Base-by-base conservation (phyloP, 164 flowering plant species). In the Stephania japonica region DNA sequence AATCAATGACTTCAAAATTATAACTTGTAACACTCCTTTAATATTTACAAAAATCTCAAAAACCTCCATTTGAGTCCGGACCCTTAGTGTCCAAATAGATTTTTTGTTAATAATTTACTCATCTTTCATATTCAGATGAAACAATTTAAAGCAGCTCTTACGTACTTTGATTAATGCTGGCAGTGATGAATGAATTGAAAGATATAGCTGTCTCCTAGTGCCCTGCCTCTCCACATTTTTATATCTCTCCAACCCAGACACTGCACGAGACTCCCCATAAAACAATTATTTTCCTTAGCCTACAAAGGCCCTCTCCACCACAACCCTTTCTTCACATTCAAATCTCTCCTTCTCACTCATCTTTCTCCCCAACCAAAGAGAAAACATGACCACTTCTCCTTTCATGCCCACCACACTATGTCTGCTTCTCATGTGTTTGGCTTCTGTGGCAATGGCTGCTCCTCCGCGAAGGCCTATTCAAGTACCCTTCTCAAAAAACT, bases 401-500 rank as follows among this genome's bases (percentile, higher is more conserved):
- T 9, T 47, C 53, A 47, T 47, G 16, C 16, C 53, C 53, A 47
- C 13, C 53, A 47, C 53, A 47, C 14, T 50, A n/a, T 68, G 75
- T 61, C 43, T 83, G 65, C 26, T 56, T 42, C n/a, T 75, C 5
- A 25, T 79, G 56, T 26, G 76, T 59, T 41, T 83, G 72, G 68
- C 47, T 10, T 68, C 76, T 47, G 73, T 44, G 23, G 41, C 79
- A 65, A 64, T 77, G 73, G 76, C 65, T 73, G 69, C 56, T 63
- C 27, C 83, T 1, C 91, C 90, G 12, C 83, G 77, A 68, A 83
- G 65, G 79, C 81, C 89, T 0, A 81, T 84, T 0, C 72, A 77
- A 63, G 91, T 89, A 24, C 85, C 90, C 1, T 89, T 89, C 42
- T 74, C 76, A 1, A 79, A 83, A 43, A 86, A 89, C 83, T 89